phyloP scores from a whole-genome alignment of 768 basidiomycete species.

The Rhodotorula toruloides region DNA sequence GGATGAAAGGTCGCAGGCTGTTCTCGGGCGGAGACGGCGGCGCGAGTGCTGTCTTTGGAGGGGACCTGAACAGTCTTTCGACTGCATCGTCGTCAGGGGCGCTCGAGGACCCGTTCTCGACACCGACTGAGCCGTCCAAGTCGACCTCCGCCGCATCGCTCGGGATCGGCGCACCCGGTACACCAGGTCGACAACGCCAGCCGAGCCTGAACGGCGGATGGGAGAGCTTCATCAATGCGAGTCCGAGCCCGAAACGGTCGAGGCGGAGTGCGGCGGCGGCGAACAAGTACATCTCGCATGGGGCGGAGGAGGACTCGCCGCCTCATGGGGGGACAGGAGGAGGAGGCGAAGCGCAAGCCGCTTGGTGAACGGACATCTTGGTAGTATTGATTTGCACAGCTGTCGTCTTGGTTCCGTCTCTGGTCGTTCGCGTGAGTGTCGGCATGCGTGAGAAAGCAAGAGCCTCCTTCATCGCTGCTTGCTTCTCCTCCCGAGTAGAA shows the following conservation, averaged over 20 bases:
- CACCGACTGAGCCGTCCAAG: neutral
- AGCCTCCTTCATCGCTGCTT: too few relatives aligned
- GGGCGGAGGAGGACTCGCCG: too few relatives aligned
- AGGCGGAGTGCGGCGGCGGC: neutral
- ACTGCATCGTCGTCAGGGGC: neutral
- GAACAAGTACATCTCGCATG: too few relatives aligned
- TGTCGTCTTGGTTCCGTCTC: too few relatives aligned
- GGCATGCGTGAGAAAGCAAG: too few relatives aligned
- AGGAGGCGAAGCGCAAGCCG: neutral
- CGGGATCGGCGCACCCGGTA: slow-evolving; percentile 4
- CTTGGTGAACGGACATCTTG: neutral
- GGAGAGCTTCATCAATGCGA: slow-evolving; percentile 31
- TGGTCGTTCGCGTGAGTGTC: too few relatives aligned
- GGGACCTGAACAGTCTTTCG: neutral
- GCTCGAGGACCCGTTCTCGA: slow-evolving; percentile 9
- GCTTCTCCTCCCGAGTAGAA: too few relatives aligned
- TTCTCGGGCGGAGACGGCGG: slow-evolving; percentile 17
- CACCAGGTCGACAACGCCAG: slow-evolving; percentile 14
- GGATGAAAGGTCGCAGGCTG: slow-evolving; percentile 37
- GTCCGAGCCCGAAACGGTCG: slow-evolving; percentile 11
- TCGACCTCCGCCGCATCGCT: neutral
- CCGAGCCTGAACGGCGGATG: slow-evolving; percentile 17
- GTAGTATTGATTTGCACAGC: neutral
- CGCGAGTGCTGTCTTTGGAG: slow-evolving; percentile 17
- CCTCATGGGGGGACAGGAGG: neutral